Percentiles rank a stretch among this genome's conserved stretches.
phyloP scores from a whole-genome alignment of 768 basidiomycete species.

The Dendrothele bispora region DNA sequence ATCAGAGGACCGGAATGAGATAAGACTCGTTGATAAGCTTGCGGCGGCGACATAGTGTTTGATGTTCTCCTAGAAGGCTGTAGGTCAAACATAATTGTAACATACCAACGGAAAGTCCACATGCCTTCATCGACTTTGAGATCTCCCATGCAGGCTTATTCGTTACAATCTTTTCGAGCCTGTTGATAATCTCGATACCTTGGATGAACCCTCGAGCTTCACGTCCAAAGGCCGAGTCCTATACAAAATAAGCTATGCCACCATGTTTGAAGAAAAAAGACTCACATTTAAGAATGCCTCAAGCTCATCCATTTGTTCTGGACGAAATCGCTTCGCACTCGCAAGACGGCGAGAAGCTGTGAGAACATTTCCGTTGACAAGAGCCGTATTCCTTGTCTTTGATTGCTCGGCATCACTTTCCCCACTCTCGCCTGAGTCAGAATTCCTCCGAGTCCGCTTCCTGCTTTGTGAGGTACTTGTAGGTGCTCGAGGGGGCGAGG shows the following conservation, averaged over 20 bases:
- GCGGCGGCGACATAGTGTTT: slow-evolving; percentile 3
- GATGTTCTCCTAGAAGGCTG: slow-evolving; percentile 5
- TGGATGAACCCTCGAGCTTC: slow-evolving; percentile 1
- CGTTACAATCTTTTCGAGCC: slow-evolving; percentile 2
- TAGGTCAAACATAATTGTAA: neutral
- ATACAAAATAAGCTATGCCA: neutral
- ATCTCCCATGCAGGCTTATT: slow-evolving; percentile 3
- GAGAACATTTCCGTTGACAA: slow-evolving; percentile 4
- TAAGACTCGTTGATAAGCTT: neutral
- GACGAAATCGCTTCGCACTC: slow-evolving; percentile 1
- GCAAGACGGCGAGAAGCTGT: neutral
- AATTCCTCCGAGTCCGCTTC: neutral
- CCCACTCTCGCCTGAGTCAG: neutral
- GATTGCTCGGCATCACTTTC: neutral
- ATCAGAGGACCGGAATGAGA: neutral
- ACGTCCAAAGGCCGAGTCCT: slow-evolving; percentile 3
- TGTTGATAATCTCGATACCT: neutral
- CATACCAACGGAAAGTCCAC: neutral
- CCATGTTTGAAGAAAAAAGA: neutral
- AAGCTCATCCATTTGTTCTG: slow-evolving; percentile 5
- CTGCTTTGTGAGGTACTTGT: no score
- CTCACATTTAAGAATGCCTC: slow-evolving; percentile 3
- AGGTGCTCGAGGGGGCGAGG: neutral
- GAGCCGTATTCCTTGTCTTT: neutral
- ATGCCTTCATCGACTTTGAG: slow-evolving; percentile 2